Evolutionary conservation across 805 yeast species (phyloP).

Genomic region (Maudiozyma saulgeensis): DNA sequence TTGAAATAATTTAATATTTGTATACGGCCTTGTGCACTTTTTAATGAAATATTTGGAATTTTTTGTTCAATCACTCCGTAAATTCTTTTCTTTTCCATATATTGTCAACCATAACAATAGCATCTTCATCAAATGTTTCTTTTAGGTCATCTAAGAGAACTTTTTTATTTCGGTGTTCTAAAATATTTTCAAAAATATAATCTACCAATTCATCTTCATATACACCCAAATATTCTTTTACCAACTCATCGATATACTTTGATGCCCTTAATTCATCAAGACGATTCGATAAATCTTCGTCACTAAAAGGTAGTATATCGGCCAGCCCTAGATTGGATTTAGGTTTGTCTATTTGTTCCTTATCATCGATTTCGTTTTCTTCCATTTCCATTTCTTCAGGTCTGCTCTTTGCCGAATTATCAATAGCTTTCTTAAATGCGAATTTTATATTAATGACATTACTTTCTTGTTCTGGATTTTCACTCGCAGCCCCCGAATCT

Average conservation of each 20-base stretch:
- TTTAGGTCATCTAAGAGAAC: constrained; percentile 19
- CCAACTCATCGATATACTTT: constrained; percentile 21
- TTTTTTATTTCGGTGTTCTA: constrained; percentile 15
- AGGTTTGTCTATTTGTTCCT: background rate
- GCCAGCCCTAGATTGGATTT: background rate
- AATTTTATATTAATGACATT: constrained; percentile 17
- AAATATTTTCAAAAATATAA: constrained; percentile 24
- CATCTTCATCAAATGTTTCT: constrained; percentile 29
- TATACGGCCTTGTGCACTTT: background rate
- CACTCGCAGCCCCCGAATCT: background rate
- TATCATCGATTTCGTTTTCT: background rate
- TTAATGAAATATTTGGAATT: background rate
- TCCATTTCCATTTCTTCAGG: background rate
- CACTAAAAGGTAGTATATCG: constrained; percentile 8
- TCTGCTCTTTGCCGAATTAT: constrained; percentile 8
- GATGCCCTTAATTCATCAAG: constrained; percentile 12
- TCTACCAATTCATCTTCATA: constrained; percentile 27
- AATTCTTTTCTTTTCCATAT: constrained; percentile 19
- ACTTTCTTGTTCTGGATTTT: constrained; percentile 2
- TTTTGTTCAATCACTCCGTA: background rate
- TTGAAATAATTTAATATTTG: background rate
- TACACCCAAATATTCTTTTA: constrained; percentile 26
- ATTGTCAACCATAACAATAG: constrained; percentile 18
- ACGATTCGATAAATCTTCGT: constrained; percentile 10
- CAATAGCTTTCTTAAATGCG: constrained; percentile 17